Percentiles rank a stretch among this genome's conserved stretches.
These are phyloP conservation scores for Nicotiana knightiana DNA, from an alignment of 257 asterid genomes.

Conservation along the genomic window DNA sequence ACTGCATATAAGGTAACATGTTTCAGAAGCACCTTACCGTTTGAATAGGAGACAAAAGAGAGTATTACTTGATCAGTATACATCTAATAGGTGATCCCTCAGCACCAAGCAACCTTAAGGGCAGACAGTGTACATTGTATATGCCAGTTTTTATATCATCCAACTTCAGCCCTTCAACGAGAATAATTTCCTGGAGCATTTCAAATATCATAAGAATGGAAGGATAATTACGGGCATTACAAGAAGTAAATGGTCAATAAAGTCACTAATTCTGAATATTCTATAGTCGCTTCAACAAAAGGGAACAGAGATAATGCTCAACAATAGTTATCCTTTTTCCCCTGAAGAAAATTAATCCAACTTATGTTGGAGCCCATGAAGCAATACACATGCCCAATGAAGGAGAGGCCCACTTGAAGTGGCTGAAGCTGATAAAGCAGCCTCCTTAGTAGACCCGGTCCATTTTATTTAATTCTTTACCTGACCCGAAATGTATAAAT, in stretches of 20 bases:
- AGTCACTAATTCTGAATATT: not conserved
- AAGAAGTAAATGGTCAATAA: not conserved
- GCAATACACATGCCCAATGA: too few species aligned
- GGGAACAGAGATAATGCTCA: not conserved
- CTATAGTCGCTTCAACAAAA: not conserved
- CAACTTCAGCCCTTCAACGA: slow-evolving; percentile 93
- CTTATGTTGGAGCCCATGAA: not conserved
- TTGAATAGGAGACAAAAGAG: not conserved
- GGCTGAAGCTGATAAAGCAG: too few species aligned
- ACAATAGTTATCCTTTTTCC: not conserved
- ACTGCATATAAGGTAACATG: not conserved
- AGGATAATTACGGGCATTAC: not conserved
- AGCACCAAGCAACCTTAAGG: slow-evolving; percentile 79
- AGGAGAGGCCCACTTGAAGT: too few species aligned
- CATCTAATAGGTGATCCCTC: slow-evolving; percentile 98
- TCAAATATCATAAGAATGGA: not conserved
- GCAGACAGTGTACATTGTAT: slow-evolving; percentile 80
- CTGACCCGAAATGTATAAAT: too few species aligned
- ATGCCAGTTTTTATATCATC: slow-evolving; percentile 55
- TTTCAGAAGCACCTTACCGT: not conserved
- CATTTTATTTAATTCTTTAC: too few species aligned
- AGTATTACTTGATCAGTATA: slow-evolving; percentile 66
- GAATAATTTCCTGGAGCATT: slow-evolving; percentile 71
- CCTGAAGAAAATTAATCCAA: not conserved
- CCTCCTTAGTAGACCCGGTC: too few species aligned